phyloP scores from a whole-genome alignment of 805 yeast species.

The Candida hungchunana region DNA sequence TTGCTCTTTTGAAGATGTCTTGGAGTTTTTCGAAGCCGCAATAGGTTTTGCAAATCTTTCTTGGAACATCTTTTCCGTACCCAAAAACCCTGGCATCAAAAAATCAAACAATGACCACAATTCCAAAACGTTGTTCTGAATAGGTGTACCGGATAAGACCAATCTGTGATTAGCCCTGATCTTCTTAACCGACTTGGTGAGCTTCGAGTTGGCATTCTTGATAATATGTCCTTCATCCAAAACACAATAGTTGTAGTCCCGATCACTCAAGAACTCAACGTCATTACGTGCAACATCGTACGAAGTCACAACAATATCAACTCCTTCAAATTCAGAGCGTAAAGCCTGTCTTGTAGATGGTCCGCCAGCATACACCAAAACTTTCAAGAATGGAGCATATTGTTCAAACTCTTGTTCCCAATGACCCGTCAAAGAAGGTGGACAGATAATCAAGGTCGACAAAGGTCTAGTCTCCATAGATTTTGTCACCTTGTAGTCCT shows the following conservation, averaged over 20 bases:
- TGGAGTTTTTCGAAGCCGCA: conserved; percentile 86
- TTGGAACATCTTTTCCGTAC: conserved; percentile 89
- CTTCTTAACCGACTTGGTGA: conserved; percentile 82
- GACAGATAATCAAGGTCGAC: conserved; percentile 88
- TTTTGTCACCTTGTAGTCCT: conserved; percentile 55
- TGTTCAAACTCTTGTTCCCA: conserved; percentile 95
- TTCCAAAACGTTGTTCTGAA: conserved; percentile 94
- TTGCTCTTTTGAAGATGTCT: conserved; percentile 87
- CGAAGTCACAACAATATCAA: conserved; percentile 90
- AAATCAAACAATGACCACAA: conserved; percentile 97
- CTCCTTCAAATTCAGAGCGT: conserved; percentile 43
- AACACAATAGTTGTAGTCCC: conserved; percentile 88
- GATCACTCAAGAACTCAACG: conserved; percentile 51
- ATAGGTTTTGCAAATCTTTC: conserved; percentile 98
- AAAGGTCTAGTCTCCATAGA: conserved; percentile 65
- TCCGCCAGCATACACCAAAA: conserved; percentile 89
- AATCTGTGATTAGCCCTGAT: conserved; percentile 84
- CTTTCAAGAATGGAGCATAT: conserved; percentile 82
- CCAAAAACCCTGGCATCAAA: conserved; percentile 97
- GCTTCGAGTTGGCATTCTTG: conserved; percentile 83
- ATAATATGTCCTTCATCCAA: conserved; percentile 97
- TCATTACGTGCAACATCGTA: conserved; percentile 97
- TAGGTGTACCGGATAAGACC: conserved; percentile 94
- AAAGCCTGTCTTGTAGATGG: conserved; percentile 66
- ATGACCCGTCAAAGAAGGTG: conserved; percentile 97